Evolutionary conservation across 768 basidiomycete species (phyloP).

Genomic region (Phaeotremella fagi): DNA sequence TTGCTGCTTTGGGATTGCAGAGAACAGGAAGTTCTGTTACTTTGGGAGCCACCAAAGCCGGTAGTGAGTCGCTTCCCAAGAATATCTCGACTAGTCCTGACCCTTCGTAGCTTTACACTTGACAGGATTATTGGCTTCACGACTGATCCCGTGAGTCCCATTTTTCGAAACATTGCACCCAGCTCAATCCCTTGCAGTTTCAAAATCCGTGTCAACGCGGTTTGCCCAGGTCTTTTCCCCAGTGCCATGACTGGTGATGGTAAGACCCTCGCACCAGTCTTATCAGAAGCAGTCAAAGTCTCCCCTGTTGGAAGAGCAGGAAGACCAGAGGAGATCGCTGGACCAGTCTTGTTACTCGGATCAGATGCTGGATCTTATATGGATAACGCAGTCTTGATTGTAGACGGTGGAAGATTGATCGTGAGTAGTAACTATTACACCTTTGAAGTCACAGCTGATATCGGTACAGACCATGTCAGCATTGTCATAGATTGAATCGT

Average conservation of each 20-base stretch:
- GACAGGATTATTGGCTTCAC: conserved; percentile 14
- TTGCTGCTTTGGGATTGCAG: conserved; percentile 22
- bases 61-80: too few relatives aligned
- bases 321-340: conserved; percentile 28
- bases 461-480: too few relatives aligned
- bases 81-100: too few relatives aligned
- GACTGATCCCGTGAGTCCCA: conserved; percentile 20
- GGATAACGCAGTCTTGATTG: conserved; percentile 25
- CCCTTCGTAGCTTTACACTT: too few relatives aligned
- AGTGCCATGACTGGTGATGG: conserved; percentile 31
- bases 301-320: conserved; percentile 21
- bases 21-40: too few relatives aligned
- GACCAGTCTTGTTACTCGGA: conserved; percentile 27
- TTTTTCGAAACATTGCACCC: too few relatives aligned
- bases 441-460: too few relatives aligned
- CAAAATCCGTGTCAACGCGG: conserved; percentile 36
- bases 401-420: conserved; percentile 22
- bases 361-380: conserved; percentile 27
- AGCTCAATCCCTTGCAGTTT: conserved; percentile 12
- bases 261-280: conserved; percentile 3
- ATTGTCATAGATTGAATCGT: too few relatives aligned
- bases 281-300: background rate
- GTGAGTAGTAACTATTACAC: too few relatives aligned
- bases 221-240: conserved; percentile 38
- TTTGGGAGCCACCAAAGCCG: too few relatives aligned